Conservation (phyloP, 1,284 basidiomycete genomes). For the Microstroma glucosiphilum region DNA sequence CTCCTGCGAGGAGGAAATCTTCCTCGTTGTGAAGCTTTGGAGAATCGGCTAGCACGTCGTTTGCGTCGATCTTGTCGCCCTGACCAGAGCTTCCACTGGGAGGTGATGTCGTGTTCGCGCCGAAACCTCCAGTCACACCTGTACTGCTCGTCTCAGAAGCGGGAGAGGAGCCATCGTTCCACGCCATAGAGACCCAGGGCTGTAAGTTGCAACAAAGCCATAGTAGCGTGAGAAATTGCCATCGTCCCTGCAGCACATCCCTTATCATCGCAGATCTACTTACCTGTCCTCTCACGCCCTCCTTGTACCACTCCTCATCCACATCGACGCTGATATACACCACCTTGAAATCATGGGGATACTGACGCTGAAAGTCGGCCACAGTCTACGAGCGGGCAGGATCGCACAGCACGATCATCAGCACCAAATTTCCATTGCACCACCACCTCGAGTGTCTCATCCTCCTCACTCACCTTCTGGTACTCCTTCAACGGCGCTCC, state of each 20-base stretch:
- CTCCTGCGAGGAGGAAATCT: slow-evolving; percentile 51
- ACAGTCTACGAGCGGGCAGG: slow-evolving; percentile 22
- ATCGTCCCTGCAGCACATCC: background rate
- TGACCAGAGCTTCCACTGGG: background rate
- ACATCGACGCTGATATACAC: slow-evolving; percentile 51
- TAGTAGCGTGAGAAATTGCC: background rate
- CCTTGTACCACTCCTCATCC: slow-evolving; percentile 44
- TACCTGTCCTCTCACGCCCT: slow-evolving; percentile 38
- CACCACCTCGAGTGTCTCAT: no score
- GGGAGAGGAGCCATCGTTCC: slow-evolving; percentile 51
- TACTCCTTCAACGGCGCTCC: slow-evolving; percentile 33
- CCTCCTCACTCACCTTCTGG: slow-evolving; percentile 15
- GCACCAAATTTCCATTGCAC: no score
- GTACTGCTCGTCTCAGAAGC: slow-evolving; percentile 7
- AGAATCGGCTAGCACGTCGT: slow-evolving; percentile 18
- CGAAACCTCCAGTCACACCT: background rate
- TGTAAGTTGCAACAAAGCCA: slow-evolving; percentile 9
- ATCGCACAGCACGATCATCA: slow-evolving; percentile 7
- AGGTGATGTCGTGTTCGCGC: slow-evolving; percentile 4
- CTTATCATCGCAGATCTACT: slow-evolving; percentile 11
- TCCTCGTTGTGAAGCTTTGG: slow-evolving; percentile 41
- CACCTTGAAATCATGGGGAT: slow-evolving; percentile 49
- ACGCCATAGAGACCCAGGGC: slow-evolving; percentile 50
- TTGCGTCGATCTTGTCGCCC: slow-evolving; percentile 21
- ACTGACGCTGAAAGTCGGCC: slow-evolving; percentile 31